A percentile compares a stretch with the other conserved stretches of the same genome.
These are phyloP conservation scores for Dryadomyces sulphureus DNA, from an alignment of 2,329 filamentous ascomycete genomes.

Conservation along the genomic window DNA sequence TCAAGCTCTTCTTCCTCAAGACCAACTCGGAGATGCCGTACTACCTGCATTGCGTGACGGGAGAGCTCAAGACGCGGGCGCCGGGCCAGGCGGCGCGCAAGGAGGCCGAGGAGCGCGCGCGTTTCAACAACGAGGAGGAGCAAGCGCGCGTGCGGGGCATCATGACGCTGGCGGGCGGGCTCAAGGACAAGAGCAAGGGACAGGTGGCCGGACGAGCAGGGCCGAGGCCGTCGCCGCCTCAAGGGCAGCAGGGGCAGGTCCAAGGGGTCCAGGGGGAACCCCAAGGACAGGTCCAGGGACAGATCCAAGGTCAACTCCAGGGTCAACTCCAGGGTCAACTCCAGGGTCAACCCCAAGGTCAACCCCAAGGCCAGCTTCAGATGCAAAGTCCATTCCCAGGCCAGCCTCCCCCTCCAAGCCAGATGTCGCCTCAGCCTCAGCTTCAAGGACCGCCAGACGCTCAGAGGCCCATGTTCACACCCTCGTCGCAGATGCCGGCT, in stretches of 20 bases:
- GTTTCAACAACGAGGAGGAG: conserved; percentile 43
- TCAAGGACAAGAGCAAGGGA: conserved; percentile 24
- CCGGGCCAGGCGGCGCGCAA: conserved; percentile 59
- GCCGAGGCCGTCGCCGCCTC: no score
- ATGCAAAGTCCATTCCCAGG: no score
- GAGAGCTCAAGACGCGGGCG: conserved; percentile 74
- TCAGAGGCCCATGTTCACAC: neutral
- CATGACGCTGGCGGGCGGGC: conserved; percentile 36
- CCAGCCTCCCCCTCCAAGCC: no score
- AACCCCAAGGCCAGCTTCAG: no score
- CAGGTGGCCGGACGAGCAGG: neutral
- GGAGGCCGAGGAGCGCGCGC: conserved; percentile 49
- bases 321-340: no score
- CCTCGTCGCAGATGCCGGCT: neutral
- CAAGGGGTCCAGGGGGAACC: no score
- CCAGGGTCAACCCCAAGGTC: no score
- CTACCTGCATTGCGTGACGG: conserved; percentile 75
- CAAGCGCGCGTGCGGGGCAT: conserved; percentile 46
- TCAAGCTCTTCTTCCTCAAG: conserved; percentile 86
- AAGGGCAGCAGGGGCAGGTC: no score
- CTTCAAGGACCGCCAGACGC: neutral
- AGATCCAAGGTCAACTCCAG: no score
- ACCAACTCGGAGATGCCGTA: conserved; percentile 82
- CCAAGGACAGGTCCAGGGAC: no score
- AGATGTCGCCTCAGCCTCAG: no score